These are phyloP conservation scores for Zelonia costaricensis DNA, from an alignment of 208 protist species.

Conservation along the genomic window DNA sequence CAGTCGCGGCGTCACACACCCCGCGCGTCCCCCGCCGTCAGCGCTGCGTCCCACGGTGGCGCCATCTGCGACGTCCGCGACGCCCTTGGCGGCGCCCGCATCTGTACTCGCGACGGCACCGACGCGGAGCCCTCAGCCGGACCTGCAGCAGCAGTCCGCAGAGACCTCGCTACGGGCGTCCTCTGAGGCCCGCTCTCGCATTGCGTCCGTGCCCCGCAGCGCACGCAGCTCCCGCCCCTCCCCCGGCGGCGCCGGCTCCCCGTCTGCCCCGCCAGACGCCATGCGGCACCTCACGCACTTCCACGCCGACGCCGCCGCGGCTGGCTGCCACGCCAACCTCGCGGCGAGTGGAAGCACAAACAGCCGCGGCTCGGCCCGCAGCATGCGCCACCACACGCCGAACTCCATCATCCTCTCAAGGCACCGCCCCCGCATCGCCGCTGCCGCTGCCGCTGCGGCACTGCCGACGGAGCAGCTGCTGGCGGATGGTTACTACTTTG, in stretches of 20 bases:
- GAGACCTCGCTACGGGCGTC: too few relatives aligned
- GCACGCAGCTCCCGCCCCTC: neutral
- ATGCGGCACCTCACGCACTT: too few relatives aligned
- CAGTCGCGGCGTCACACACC: too few relatives aligned
- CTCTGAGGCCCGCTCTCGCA: neutral
- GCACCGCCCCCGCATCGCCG: neutral
- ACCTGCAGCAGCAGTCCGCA: too few relatives aligned
- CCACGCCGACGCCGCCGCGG: neutral
- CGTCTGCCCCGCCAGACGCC: too few relatives aligned
- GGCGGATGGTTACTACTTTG: constrained; percentile 29
- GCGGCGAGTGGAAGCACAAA: neutral
- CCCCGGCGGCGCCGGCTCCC: neutral
- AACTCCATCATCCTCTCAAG: neutral
- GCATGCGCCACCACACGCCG: neutral
- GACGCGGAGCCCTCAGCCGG: too few relatives aligned
- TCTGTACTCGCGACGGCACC: too few relatives aligned
- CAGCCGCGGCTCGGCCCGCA: constrained; percentile 9
- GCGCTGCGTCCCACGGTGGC: too few relatives aligned
- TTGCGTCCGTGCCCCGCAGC: neutral
- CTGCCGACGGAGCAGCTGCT: constrained; percentile 21
- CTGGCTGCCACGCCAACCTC: neutral
- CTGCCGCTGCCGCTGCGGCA: neutral
- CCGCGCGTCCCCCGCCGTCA: too few relatives aligned
- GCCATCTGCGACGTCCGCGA: too few relatives aligned
- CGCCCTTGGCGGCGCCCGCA: too few relatives aligned